Conservation (phyloP, 257 asterid species). For the Leptodermis oblonga region DNA sequence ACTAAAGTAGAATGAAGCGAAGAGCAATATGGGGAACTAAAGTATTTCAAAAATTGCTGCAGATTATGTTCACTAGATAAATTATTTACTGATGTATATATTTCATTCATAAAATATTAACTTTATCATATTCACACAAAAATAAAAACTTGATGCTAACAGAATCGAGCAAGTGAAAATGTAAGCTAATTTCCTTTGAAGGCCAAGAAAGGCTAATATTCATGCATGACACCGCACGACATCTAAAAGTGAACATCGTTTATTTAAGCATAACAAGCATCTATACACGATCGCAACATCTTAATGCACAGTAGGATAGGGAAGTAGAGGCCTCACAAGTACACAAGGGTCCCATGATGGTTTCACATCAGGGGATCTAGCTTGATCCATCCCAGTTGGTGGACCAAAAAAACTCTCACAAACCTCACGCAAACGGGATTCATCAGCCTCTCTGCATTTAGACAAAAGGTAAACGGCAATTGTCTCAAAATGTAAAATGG, state of each 20-base stretch:
- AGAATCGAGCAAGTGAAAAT: neutral
- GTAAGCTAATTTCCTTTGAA: neutral
- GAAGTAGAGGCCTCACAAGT: conserved; percentile 52
- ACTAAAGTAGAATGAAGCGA: neutral
- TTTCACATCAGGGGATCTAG: conserved; percentile 34
- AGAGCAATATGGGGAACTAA: neutral
- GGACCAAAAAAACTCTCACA: conserved; percentile 98
- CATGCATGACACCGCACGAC: neutral
- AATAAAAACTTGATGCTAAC: neutral
- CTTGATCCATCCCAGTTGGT: conserved; percentile 75
- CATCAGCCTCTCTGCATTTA: conserved; percentile 81
- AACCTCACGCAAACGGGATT: conserved; percentile 83
- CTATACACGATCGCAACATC: neutral
- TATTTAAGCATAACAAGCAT: neutral
- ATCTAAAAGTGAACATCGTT: neutral
- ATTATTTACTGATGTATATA: neutral
- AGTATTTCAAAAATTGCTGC: neutral
- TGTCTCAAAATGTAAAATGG: neutral
- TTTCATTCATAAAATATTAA: neutral
- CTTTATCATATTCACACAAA: neutral
- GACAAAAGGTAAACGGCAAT: neutral
- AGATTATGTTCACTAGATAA: neutral
- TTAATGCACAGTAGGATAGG: neutral
- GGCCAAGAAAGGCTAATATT: neutral
- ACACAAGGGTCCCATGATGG: conserved; percentile 78